phyloP scores from a whole-genome alignment of 169 alveolate species.

The Theileria equi region DNA sequence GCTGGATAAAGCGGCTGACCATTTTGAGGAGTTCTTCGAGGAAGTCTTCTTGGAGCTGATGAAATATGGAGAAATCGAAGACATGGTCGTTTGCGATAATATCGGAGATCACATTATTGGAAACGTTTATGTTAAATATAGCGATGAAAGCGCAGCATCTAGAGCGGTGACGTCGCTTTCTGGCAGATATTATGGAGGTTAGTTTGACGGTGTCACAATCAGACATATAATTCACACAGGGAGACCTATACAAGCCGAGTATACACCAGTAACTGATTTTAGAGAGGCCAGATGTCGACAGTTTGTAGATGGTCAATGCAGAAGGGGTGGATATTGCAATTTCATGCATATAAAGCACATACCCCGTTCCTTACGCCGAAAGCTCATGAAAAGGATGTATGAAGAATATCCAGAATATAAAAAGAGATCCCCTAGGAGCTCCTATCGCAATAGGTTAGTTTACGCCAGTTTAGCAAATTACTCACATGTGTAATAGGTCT shows the following conservation, averaged over 20 bases:
- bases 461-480: neutral
- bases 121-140: conserved; percentile 94
- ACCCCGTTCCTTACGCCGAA: conserved; percentile 88
- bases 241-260: conserved; percentile 92
- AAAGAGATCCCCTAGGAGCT: conserved; percentile 67
- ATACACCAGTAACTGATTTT: conserved; percentile 99
- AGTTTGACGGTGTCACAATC: too few species aligned
- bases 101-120: conserved; percentile 99
- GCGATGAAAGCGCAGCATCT: conserved; percentile 94
- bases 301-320: conserved; percentile 97
- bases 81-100: conserved; percentile 97
- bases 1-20: conserved; percentile 95
- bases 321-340: conserved; percentile 98
- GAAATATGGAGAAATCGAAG: conserved; percentile 97
- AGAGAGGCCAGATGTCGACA: conserved; percentile 98
- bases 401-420: conserved; percentile 96
- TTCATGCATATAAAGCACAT: conserved; percentile 98
- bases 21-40: conserved; percentile 96
- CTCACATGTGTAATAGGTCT: neutral
- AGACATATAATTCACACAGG: conserved; percentile 45
- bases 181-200: conserved; percentile 91
- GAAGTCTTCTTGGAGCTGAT: conserved; percentile 96
- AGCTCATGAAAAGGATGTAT: conserved; percentile 93
- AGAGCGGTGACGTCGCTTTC: conserved; percentile 88
- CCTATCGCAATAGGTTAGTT: conserved; percentile 49